phyloP scores from a whole-genome alignment of 2,329 filamentous ascomycete genomes.

The Penicillium sp. region DNA sequence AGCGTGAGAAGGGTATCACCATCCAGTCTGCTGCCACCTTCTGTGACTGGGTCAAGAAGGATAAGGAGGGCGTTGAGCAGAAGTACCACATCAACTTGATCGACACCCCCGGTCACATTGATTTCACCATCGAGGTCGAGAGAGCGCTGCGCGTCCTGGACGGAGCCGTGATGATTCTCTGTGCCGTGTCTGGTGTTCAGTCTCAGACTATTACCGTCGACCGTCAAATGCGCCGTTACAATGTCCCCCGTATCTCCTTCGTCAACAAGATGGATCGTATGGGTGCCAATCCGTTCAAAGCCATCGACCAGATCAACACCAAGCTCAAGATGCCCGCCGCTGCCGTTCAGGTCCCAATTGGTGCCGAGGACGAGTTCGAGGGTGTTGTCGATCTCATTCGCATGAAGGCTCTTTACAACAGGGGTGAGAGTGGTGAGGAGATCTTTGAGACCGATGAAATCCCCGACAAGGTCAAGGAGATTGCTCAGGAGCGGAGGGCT shows the following conservation, averaged over 20 bases:
- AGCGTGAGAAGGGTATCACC: slow-evolving; percentile 97
- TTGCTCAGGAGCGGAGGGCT: slow-evolving; percentile 79
- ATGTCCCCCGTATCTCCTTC: slow-evolving; percentile 92
- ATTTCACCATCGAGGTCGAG: slow-evolving; percentile 99
- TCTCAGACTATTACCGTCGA: slow-evolving; percentile 98
- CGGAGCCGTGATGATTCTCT: slow-evolving; percentile 97
- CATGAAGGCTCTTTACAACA: slow-evolving; percentile 93
- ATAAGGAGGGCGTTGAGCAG: slow-evolving; percentile 74
- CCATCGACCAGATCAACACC: slow-evolving; percentile 93
- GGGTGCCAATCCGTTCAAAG: slow-evolving; percentile 97
- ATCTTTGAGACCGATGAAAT: slow-evolving; percentile 78
- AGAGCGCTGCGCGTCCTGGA: slow-evolving; percentile 91
- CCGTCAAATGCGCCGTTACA: slow-evolving; percentile 97
- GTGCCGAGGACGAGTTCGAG: slow-evolving; percentile 84
- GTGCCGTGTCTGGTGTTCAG: slow-evolving; percentile 95
- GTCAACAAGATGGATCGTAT: slow-evolving; percentile 99
- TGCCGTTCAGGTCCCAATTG: slow-evolving; percentile 92
- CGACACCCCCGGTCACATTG: slow-evolving; percentile 96
- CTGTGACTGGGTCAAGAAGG: slow-evolving; percentile 91
- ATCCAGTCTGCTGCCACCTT: slow-evolving; percentile 98
- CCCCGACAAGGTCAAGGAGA: slow-evolving; percentile 72
- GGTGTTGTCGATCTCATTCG: slow-evolving; percentile 90
- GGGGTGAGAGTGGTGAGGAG: slow-evolving; percentile 77
- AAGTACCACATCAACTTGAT: slow-evolving; percentile 98
- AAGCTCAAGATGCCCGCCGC: slow-evolving; percentile 93